phyloP scores from a whole-genome alignment of 192 early-diverging fungal genomes.

The Coemansia sp. region DNA sequence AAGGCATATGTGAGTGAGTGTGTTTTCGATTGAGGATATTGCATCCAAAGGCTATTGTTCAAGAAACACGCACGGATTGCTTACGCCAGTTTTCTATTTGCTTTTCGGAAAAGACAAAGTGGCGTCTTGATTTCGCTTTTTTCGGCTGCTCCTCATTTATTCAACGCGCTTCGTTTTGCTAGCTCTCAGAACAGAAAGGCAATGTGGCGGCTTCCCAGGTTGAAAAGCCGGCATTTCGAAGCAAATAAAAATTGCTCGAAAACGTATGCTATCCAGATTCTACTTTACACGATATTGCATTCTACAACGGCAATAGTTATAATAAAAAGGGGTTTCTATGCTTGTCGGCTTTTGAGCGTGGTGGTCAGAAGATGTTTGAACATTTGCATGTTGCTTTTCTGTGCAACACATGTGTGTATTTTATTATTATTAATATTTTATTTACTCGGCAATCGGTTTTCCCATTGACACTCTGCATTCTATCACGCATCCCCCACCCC shows the following conservation, averaged over 20 bases:
- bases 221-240: too few relatives aligned
- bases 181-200: too few relatives aligned
- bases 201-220: too few relatives aligned
- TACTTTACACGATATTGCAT: too few relatives aligned
- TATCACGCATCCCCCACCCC: slow-evolving; percentile 1
- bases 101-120: neutral
- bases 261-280: too few relatives aligned
- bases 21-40: neutral
- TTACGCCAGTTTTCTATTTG: neutral
- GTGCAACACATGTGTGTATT: neutral
- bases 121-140: neutral
- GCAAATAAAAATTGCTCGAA: too few relatives aligned
- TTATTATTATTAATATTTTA: neutral
- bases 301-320: too few relatives aligned
- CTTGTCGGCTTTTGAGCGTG: neutral
- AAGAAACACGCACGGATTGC: neutral
- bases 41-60: neutral
- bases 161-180: too few relatives aligned
- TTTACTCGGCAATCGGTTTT: neutral
- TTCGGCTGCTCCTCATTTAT: neutral
- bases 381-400: neutral
- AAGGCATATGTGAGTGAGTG: neutral
- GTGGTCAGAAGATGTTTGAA: neutral
- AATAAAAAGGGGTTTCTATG: neutral
- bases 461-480: neutral